Evolutionary conservation across 352 stramenopile genomes (phyloP).

Genomic region (Phytophthora podocarpi): DNA sequence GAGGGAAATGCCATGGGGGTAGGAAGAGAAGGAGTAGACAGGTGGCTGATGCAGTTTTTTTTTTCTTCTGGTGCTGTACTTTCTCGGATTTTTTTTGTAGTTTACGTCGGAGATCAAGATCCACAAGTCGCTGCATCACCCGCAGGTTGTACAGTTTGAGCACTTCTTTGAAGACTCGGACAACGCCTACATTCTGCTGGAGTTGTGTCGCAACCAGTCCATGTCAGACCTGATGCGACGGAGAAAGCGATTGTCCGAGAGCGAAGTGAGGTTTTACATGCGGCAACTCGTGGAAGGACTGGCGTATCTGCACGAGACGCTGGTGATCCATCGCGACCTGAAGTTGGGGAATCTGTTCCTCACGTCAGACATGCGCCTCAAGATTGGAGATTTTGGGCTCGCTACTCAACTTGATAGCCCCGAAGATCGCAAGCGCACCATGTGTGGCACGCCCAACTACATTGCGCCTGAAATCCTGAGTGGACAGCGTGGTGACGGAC

Average conservation of each 20-base stretch:
- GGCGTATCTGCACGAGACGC: constrained; percentile 94
- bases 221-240: constrained; percentile 96
- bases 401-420: constrained; percentile 81
- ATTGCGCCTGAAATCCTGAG: constrained; percentile 94
- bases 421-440: constrained; percentile 95
- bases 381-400: constrained; percentile 97
- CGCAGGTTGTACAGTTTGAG: constrained; percentile 96
- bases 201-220: constrained; percentile 97
- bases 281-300: constrained; percentile 91
- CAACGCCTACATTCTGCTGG: constrained; percentile 98
- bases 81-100: constrained; percentile 41
- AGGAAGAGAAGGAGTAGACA: neutral
- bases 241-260: constrained; percentile 94
- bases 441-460: constrained; percentile 95
- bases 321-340: constrained; percentile 97
- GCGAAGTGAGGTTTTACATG: constrained; percentile 95
- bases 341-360: constrained; percentile 99
- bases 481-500: constrained; percentile 87
- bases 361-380: constrained; percentile 94
- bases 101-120: constrained; percentile 98
- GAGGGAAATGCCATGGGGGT: neutral
- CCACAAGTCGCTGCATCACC: constrained; percentile 95
- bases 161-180: constrained; percentile 98
- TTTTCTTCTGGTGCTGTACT: constrained; percentile 46
- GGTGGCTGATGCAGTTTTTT: constrained; percentile 6